Percentiles rank a stretch among this genome's conserved stretches.
These are phyloP conservation scores for Vitis hybrid DNA, from an alignment of 177 flowering plant species.

Conservation along the genomic window DNA sequence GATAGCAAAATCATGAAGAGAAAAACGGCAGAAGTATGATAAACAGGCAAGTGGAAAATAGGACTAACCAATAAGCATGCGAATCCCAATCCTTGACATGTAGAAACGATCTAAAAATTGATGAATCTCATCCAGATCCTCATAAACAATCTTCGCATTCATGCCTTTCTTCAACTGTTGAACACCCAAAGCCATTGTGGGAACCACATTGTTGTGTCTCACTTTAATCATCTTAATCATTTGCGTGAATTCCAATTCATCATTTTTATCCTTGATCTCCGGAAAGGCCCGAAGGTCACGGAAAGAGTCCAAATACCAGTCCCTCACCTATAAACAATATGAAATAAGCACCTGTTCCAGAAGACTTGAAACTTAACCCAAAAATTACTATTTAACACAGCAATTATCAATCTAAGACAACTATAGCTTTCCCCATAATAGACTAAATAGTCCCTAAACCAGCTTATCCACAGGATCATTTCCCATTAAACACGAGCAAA, in stretches of 20 bases:
- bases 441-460: not conserved
- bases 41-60: constrained; percentile 1
- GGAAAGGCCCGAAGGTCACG: constrained; percentile 79
- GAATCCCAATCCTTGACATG: constrained; percentile 95
- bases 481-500: not conserved
- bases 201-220: constrained; percentile 95
- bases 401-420: not conserved
- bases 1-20: not conserved
- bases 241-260: constrained; percentile 78
- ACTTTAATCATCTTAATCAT: constrained; percentile 95
- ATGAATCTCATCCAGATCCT: constrained; percentile 75
- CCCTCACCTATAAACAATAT: constrained; percentile 59
- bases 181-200: constrained; percentile 95
- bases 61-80: constrained; percentile 91
- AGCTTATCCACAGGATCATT: not conserved
- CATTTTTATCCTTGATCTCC: constrained; percentile 63
- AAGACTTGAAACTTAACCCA: not conserved
- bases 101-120: constrained; percentile 95
- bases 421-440: not conserved
- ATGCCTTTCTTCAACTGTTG: constrained; percentile 87
- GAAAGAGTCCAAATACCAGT: constrained; percentile 97
- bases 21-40: not conserved
- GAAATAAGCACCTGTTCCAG: not conserved
- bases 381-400: not conserved
- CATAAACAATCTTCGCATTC: constrained; percentile 40